These are phyloP conservation scores for Thalia dealbata DNA, from an alignment of 176 grass and related monocot species.

Conservation along the genomic window DNA sequence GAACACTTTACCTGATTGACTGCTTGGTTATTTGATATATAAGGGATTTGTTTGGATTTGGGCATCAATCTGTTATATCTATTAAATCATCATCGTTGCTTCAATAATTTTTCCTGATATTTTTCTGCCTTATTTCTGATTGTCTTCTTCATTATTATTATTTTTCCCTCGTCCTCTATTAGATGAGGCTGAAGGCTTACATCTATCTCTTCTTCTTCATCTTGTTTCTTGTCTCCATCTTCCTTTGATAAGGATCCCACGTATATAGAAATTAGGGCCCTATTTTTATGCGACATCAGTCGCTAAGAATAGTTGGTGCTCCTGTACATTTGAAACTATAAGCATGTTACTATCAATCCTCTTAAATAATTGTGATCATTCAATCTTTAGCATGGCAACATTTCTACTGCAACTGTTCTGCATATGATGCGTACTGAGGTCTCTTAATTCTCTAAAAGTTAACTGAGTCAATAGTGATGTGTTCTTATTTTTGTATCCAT, in stretches of 20 bases:
- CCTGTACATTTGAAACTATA: neutral
- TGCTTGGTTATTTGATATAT: neutral
- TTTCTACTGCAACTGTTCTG: neutral
- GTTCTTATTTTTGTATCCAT: neutral
- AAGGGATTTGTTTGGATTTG: neutral
- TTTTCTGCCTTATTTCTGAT: neutral
- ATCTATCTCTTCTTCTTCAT: neutral
- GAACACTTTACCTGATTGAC: neutral
- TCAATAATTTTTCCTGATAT: neutral
- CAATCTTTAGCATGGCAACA: too few species aligned
- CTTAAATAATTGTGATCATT: neutral
- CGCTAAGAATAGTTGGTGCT: neutral
- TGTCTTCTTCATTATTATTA: neutral
- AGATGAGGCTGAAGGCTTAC: neutral
- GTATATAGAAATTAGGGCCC: neutral
- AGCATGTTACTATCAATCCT: neutral
- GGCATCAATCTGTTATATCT: neutral
- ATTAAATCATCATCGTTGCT: neutral
- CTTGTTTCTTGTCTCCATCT: neutral
- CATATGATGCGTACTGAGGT: neutral
- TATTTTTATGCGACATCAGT: neutral
- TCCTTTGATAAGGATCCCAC: neutral
- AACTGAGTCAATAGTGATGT: neutral
- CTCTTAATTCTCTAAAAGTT: too few species aligned
- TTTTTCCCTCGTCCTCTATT: neutral